These are phyloP conservation scores for Rutstroemia sp. DNA, from an alignment of 2,329 filamentous ascomycete genomes.

Conservation along the genomic window DNA sequence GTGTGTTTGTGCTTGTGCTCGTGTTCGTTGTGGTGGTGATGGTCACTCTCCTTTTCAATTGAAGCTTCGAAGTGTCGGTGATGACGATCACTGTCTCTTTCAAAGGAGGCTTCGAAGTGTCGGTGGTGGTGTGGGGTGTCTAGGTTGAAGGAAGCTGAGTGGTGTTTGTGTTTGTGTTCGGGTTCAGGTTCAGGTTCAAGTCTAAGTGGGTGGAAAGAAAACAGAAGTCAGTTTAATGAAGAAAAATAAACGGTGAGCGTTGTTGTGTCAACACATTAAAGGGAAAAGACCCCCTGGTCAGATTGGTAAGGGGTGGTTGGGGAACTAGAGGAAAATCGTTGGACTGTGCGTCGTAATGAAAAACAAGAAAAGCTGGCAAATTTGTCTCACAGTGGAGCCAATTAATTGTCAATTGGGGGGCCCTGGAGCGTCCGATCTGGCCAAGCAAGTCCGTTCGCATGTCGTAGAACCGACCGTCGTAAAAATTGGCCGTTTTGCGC, in stretches of 20 bases:
- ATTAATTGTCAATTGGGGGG: slow-evolving; percentile 9
- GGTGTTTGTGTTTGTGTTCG: slow-evolving; percentile 33
- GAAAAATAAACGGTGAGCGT: slow-evolving; percentile 28
- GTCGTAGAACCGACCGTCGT: slow-evolving; percentile 2
- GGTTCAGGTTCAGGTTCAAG: background rate
- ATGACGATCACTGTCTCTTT: slow-evolving; percentile 8
- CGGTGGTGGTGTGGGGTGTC: slow-evolving; percentile 30
- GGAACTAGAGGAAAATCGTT: slow-evolving; percentile 6
- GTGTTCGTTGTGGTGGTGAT: slow-evolving; percentile 13
- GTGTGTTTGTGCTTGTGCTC: slow-evolving; percentile 12
- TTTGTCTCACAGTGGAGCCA: slow-evolving; percentile 10
- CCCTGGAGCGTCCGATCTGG: slow-evolving; percentile 4
- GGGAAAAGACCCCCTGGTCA: slow-evolving; percentile 14
- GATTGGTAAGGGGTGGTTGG: slow-evolving; percentile 11
- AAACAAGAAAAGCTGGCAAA: slow-evolving; percentile 11
- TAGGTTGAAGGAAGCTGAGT: slow-evolving; percentile 43
- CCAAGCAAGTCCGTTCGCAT: slow-evolving; percentile 2
- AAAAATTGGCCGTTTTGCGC: background rate
- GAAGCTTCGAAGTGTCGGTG: background rate
- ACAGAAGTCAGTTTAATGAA: slow-evolving; percentile 19
- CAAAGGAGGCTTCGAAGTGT: slow-evolving; percentile 16
- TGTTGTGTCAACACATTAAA: slow-evolving; percentile 34
- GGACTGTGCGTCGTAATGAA: slow-evolving; percentile 9
- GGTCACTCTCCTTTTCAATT: slow-evolving; percentile 6
- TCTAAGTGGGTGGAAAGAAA: slow-evolving; percentile 13